Conservation (phyloP, 2,329 filamentous ascomycete species). For the Calonectria henricotiae region DNA sequence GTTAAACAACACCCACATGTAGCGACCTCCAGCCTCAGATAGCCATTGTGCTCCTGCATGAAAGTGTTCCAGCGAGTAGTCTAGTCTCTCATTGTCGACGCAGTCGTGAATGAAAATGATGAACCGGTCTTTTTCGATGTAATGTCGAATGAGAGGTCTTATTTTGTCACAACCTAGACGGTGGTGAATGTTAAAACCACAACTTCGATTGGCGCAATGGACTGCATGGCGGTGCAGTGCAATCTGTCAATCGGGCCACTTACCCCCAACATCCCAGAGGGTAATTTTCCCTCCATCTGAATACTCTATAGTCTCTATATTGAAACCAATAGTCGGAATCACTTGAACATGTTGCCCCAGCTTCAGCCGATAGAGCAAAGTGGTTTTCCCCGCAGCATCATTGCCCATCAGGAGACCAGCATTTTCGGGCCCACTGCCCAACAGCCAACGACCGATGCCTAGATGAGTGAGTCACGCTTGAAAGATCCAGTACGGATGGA, state of each 20-base stretch:
- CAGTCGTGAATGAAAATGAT: constrained; percentile 55
- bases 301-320: constrained; percentile 82
- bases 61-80: constrained; percentile 52
- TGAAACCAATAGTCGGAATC: constrained; percentile 96
- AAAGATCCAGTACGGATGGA: fast-evolving
- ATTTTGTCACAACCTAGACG: constrained; percentile 52
- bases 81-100: constrained; percentile 46
- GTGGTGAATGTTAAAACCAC: neutral
- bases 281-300: constrained; percentile 44
- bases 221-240: too few relatives aligned
- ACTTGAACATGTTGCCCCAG: constrained; percentile 93
- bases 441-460: constrained; percentile 49
- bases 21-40: constrained; percentile 38
- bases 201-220: neutral
- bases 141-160: constrained; percentile 51
- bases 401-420: constrained; percentile 47
- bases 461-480: constrained; percentile 12
- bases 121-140: constrained; percentile 49
- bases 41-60: constrained; percentile 45
- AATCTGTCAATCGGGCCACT: neutral
- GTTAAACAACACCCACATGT: constrained; percentile 55
- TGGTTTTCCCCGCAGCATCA: constrained; percentile 78
- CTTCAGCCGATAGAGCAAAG: constrained; percentile 86
- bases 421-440: constrained; percentile 43
- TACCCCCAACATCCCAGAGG: constrained; percentile 55